Evolutionary conservation across 73 alveolate genomes (phyloP), one percentile per base, ranked within the genome.

Genomic region (Diophrys appendiculata): DNA sequence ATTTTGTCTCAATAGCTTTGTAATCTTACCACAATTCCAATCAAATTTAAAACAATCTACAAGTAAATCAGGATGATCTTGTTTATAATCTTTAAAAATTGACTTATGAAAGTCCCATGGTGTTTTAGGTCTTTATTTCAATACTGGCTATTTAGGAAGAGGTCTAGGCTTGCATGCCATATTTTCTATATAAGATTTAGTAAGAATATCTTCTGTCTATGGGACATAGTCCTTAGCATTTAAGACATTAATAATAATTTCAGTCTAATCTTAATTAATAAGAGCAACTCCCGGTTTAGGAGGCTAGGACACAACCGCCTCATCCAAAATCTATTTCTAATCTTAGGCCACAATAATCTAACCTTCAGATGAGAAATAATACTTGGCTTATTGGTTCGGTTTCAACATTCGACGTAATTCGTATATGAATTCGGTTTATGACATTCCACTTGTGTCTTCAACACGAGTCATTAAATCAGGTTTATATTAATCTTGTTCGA

Each of bases 21-120:
- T 80, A 22, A 80, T 74, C 35, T 72, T 79, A 52, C 83, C 54
- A 80, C 90, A 80, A 33, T 65, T 31, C 90, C 90, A 87, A 34
- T 87, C 94, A 74, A 72, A 80, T 27, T 87, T 81, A 68, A 87
- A 87, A 52, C 94, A 87, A 2, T 80, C 69, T 8, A 32, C 73
- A 22, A 80, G 64, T 22, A 60, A 54, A 65, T 69, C 68, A 33
- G 76, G 80, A 31, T 84, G 54, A 75, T 87, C 94, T 52, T 31
- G 31, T 73, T 87, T 67, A 33, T 87, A 87, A 35, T 65, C 69
- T n/a, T 69, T 77, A 60, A 87, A 87, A 0, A 80, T 71, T 13
- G 94, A 87, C 28, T 74, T 80, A 68, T 52, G 72, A 78, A 92
- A 72, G 43, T 81, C 89, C 97, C 97, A 87, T 0, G 90, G 90